These are phyloP conservation scores for Tetrahymena elliotti DNA, from an alignment of 73 alveolate genomes.

Conservation along the genomic window DNA sequence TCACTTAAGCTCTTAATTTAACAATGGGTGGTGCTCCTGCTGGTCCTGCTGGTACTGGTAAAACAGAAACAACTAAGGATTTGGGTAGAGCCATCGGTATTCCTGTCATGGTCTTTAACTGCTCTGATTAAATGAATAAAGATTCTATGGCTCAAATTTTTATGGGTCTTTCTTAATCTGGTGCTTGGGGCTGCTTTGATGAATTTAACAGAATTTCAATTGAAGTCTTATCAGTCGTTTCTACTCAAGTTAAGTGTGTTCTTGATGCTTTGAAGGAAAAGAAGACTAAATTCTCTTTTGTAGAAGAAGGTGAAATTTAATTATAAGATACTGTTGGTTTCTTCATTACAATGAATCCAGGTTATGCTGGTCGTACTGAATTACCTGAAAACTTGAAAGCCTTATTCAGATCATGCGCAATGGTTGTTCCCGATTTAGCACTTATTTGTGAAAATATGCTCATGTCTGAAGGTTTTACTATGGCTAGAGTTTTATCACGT, in stretches of 20 bases:
- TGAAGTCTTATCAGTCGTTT: constrained; percentile 99
- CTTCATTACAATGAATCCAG: constrained; percentile 99
- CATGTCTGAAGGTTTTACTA: constrained; percentile 99
- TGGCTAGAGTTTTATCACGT: constrained; percentile 88
- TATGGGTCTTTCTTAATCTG: constrained; percentile 98
- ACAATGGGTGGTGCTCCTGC: constrained; percentile 99
- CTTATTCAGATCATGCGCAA: constrained; percentile 97
- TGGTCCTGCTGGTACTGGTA: constrained; percentile 99
- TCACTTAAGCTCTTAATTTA: constrained; percentile 96
- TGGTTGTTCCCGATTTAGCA: constrained; percentile 99
- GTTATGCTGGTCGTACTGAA: constrained; percentile 99
- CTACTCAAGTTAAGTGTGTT: constrained; percentile 93
- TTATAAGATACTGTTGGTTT: constrained; percentile 92
- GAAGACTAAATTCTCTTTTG: constrained; percentile 69
- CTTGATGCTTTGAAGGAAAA: constrained; percentile 92
- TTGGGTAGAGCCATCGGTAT: constrained; percentile 98
- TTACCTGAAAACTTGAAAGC: constrained; percentile 99
- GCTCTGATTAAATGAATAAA: constrained; percentile 97
- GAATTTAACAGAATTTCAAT: constrained; percentile 97
- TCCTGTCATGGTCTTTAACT: constrained; percentile 97
- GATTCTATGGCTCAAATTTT: constrained; percentile 98
- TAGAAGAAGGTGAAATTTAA: constrained; percentile 90
- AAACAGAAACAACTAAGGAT: constrained; percentile 90
- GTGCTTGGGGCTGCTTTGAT: constrained; percentile 99
- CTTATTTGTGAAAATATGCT: constrained; percentile 99